phyloP scores from a whole-genome alignment of 768 basidiomycete genomes.

The Rhodotorula diobovata region DNA sequence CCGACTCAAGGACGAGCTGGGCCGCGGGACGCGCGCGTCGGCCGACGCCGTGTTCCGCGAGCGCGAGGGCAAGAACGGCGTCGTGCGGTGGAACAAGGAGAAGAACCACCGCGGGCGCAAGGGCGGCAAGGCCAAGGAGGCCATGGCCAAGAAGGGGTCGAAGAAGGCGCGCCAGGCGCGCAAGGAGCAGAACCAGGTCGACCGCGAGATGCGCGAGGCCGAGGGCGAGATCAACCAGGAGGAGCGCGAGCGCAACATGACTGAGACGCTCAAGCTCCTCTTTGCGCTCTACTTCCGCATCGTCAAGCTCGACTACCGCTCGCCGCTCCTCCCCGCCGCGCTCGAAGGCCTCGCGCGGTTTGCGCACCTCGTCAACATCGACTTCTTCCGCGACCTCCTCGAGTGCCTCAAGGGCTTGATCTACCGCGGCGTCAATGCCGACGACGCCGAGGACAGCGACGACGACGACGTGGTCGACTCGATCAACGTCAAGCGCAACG shows the following conservation, averaged over 20 bases:
- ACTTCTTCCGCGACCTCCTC: slow-evolving; percentile 96
- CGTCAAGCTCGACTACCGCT: slow-evolving; percentile 71
- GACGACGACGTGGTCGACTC: slow-evolving; percentile 22
- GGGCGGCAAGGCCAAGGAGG: slow-evolving; percentile 51
- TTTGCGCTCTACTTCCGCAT: slow-evolving; percentile 97
- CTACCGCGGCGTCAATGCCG: slow-evolving; percentile 47
- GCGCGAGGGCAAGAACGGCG: slow-evolving; percentile 48
- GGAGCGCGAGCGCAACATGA: slow-evolving; percentile 78
- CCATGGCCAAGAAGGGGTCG: slow-evolving; percentile 63
- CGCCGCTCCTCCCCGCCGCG: slow-evolving; percentile 72
- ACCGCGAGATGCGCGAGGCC: slow-evolving; percentile 87
- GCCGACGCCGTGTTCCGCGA: slow-evolving; percentile 55
- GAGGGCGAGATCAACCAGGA: slow-evolving; percentile 90
- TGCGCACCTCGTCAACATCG: slow-evolving; percentile 93
- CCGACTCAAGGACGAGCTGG: slow-evolving; percentile 77
- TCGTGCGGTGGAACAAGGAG: slow-evolving; percentile 45
- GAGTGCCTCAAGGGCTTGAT: slow-evolving; percentile 75
- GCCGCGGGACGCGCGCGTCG: slow-evolving; percentile 64
- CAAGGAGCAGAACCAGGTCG: slow-evolving; percentile 83
- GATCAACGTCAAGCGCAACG: slow-evolving; percentile 42
- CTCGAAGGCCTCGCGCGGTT: slow-evolving; percentile 88
- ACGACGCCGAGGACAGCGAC: slow-evolving; percentile 7
- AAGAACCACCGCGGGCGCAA: slow-evolving; percentile 48
- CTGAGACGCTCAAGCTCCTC: slow-evolving; percentile 92
- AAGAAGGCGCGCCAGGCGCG: slow-evolving; percentile 82